Percentiles rank a stretch among this genome's conserved stretches.
Evolutionary conservation across 73 alveolate genomes (phyloP).

Genomic region (Uronychia setigera): DNA sequence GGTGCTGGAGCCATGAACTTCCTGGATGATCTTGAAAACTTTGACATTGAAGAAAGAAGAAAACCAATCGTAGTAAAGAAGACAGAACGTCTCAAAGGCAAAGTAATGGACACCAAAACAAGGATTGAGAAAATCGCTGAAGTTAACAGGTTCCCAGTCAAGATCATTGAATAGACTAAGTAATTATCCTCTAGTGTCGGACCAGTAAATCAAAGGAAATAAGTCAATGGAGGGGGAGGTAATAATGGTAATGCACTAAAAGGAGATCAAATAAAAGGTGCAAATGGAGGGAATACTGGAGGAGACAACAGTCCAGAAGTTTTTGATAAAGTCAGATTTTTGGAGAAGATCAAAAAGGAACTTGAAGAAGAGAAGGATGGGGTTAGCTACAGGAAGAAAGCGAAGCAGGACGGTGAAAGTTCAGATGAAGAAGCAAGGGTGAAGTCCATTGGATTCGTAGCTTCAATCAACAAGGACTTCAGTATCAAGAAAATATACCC

Average conservation of each 20-base stretch:
- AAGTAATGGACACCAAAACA: not conserved
- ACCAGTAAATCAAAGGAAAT: no score
- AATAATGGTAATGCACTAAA: no score
- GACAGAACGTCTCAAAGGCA: not conserved
- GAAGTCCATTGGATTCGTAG: conserved; percentile 5
- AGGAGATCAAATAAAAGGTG: no score
- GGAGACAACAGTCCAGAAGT: not conserved
- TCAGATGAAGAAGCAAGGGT: not conserved
- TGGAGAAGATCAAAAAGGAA: not conserved
- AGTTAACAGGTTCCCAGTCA: not conserved
- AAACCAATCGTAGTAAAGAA: not conserved
- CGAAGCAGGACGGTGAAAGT: not conserved
- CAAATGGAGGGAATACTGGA: no score
- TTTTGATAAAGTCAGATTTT: not conserved
- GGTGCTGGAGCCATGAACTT: not conserved
- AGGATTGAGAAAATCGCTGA: not conserved
- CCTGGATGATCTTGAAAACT: not conserved
- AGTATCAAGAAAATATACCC: conserved; percentile 44
- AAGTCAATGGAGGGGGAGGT: no score
- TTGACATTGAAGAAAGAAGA: not conserved
- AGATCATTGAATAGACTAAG: not conserved
- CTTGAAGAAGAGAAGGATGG: not conserved
- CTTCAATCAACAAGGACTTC: conserved; percentile 1
- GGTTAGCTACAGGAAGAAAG: not conserved
- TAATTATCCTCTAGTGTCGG: no score